Evolutionary conservation across 495 filamentous ascomycete species (phyloP).

Genomic region (Aspergillus kassunensis): DNA sequence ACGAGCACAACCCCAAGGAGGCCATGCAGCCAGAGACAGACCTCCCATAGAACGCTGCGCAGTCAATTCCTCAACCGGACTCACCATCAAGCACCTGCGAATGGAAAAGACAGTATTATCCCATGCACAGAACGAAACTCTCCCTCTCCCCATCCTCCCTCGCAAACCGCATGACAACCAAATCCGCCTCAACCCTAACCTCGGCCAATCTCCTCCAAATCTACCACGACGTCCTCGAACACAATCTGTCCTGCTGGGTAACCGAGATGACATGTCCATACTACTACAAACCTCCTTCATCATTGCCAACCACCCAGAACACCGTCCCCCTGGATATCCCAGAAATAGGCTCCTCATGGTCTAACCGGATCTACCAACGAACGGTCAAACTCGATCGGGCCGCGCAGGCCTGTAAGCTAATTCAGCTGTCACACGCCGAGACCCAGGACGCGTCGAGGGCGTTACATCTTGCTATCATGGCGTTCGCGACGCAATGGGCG

Average conservation of each 20-base stretch:
- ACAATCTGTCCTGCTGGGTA: not conserved
- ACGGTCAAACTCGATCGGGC: not conserved
- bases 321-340: not conserved
- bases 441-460: not conserved
- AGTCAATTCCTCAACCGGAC: not conserved
- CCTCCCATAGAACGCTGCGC: not conserved
- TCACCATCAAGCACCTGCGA: no score
- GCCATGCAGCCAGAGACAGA: not conserved
- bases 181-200: not conserved
- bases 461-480: not conserved
- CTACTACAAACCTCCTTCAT: no score
- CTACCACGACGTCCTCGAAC: not conserved
- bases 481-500: not conserved
- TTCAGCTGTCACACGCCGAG: not conserved
- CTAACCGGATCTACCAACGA: not conserved
- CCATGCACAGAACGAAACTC: not conserved
- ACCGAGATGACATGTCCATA: not conserved
- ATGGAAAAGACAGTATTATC: no score
- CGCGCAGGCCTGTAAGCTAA: not conserved
- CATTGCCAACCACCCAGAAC: no score
- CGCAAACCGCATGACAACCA: not conserved
- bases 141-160: not conserved
- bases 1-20: not conserved
- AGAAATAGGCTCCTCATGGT: not conserved
- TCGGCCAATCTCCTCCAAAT: not conserved